These are phyloP conservation scores for Epichloe bromicola DNA, from an alignment of 2,329 filamentous ascomycete species.

Conservation along the genomic window DNA sequence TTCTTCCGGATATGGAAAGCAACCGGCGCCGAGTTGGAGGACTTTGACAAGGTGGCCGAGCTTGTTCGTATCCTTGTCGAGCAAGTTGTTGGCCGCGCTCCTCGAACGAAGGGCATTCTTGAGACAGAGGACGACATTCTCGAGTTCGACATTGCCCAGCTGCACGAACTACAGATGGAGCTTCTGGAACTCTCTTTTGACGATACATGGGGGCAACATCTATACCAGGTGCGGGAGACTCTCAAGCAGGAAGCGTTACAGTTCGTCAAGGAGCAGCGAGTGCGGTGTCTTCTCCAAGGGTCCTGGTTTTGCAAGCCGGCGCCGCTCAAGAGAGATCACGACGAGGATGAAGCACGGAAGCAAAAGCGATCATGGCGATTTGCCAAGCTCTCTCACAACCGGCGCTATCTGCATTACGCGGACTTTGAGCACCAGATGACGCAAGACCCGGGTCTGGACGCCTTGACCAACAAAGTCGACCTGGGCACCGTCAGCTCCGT, in stretches of 20 bases:
- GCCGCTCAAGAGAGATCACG: slow-evolving; percentile 23
- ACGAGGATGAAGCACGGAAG: slow-evolving; percentile 16
- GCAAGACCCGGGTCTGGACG: slow-evolving; percentile 58
- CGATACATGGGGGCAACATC: slow-evolving; percentile 83
- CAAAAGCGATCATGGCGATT: slow-evolving; percentile 59
- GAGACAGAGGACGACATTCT: slow-evolving; percentile 83
- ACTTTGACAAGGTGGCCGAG: slow-evolving; percentile 89
- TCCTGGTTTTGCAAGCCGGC: slow-evolving; percentile 64
- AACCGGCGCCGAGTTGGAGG: slow-evolving; percentile 69
- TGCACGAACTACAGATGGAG: slow-evolving; percentile 87
- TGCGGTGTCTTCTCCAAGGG: slow-evolving; percentile 76
- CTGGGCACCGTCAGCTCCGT: slow-evolving; percentile 81
- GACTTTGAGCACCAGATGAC: slow-evolving; percentile 59
- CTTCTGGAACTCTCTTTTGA: slow-evolving; percentile 84
- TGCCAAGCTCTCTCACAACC: slow-evolving; percentile 79
- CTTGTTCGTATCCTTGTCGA: slow-evolving; percentile 82
- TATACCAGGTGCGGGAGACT: slow-evolving; percentile 82
- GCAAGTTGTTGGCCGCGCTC: slow-evolving; percentile 72
- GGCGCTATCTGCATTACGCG: slow-evolving; percentile 78
- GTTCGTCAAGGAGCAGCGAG: slow-evolving; percentile 93
- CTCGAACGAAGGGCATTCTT: slow-evolving; percentile 68
- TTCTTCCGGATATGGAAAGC: slow-evolving; percentile 91
- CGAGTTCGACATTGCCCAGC: slow-evolving; percentile 64
- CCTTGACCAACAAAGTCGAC: slow-evolving; percentile 71
- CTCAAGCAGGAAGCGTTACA: slow-evolving; percentile 82